Conservation (phyloP, 2,329 filamentous ascomycete genomes). For the Samsoniella hepiali region DNA sequence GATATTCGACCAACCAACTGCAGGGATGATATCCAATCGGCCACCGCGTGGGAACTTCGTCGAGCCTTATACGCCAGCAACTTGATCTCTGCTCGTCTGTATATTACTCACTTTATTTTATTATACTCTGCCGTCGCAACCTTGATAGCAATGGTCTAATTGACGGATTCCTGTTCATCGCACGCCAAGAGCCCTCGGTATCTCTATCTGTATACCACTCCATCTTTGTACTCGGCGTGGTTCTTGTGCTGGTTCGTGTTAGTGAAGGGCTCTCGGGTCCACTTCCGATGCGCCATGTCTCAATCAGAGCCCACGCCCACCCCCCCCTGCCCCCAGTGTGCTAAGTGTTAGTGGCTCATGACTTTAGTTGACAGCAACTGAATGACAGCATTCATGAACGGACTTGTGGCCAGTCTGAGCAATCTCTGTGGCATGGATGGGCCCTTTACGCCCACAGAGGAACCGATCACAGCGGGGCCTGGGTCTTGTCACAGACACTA, state of each 20-base stretch:
- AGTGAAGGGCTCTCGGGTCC: neutral
- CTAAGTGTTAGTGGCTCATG: no score
- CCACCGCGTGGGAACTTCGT: neutral
- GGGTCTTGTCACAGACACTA: neutral
- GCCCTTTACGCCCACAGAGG: neutral
- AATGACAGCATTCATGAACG: neutral
- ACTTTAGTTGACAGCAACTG: neutral
- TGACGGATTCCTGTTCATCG: neutral
- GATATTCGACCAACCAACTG: neutral
- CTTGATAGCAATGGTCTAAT: neutral
- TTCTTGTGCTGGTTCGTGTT: neutral
- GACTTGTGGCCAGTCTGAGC: neutral
- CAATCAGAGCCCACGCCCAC: neutral
- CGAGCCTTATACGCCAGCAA: neutral
- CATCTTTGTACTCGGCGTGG: no score
- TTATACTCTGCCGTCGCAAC: no score
- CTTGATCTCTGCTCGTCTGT: neutral
- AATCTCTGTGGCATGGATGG: neutral
- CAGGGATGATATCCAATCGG: neutral
- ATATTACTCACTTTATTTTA: neutral
- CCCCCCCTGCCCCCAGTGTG: neutral
- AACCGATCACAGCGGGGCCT: conserved; percentile 1
- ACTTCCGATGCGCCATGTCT: neutral
- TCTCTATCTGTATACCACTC: neutral
- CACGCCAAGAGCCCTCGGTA: neutral